phyloP scores from a whole-genome alignment of 345 rosid genomes.

The Kernera saxatilis region DNA sequence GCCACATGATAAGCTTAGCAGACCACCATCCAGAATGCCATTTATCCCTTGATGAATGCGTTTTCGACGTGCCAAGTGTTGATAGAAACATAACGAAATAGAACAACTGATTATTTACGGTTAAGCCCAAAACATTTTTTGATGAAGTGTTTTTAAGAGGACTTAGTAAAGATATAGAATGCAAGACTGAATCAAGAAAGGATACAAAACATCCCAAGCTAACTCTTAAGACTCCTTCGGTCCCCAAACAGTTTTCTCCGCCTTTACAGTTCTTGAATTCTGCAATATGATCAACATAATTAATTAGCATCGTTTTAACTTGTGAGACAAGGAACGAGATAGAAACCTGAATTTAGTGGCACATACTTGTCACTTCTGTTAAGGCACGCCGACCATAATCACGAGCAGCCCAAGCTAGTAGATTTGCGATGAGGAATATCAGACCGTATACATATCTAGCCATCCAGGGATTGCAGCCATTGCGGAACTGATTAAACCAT shows the following conservation, averaged over 20 bases:
- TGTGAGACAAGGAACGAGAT: not conserved
- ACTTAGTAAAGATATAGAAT: not conserved
- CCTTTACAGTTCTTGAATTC: slow-evolving; percentile 67
- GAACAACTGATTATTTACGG: slow-evolving; percentile 41
- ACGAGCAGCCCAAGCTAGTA: slow-evolving; percentile 87
- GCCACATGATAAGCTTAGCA: slow-evolving; percentile 58
- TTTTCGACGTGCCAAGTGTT: slow-evolving; percentile 61
- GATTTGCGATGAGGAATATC: slow-evolving; percentile 68
- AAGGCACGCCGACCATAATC: slow-evolving; percentile 70
- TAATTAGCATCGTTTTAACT: slow-evolving; percentile 15
- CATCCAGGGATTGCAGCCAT: slow-evolving; percentile 91
- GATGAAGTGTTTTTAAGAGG: not conserved
- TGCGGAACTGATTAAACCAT: slow-evolving; percentile 75
- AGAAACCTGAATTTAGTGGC: not conserved
- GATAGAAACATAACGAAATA: slow-evolving; percentile 70
- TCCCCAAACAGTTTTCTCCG: slow-evolving; percentile 73
- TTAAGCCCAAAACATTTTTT: slow-evolving; percentile 32
- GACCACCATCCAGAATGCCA: slow-evolving; percentile 99
- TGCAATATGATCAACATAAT: slow-evolving; percentile 34
- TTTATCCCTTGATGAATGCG: slow-evolving; percentile 49
- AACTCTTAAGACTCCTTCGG: slow-evolving; percentile 88
- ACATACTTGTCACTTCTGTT: slow-evolving; percentile 62
- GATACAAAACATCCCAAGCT: slow-evolving; percentile 99
- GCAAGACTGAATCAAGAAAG: slow-evolving; percentile 33
- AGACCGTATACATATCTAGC: slow-evolving; percentile 82